These are phyloP conservation scores for Colletotrichum echinochloae DNA, from an alignment of 2,329 filamentous ascomycete genomes.

Conservation along the genomic window DNA sequence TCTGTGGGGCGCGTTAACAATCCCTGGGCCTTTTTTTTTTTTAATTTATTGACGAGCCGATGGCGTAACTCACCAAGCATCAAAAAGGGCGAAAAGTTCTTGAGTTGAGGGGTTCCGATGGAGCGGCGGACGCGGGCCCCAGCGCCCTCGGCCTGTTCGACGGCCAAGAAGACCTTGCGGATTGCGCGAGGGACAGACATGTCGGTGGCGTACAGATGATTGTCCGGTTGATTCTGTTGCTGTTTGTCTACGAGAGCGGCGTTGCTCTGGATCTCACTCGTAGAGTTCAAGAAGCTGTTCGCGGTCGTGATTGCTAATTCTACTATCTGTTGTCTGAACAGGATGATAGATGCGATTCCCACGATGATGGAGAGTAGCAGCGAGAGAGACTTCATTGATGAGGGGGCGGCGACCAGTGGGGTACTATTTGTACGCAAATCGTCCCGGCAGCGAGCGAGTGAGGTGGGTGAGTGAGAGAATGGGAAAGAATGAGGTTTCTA, in stretches of 20 bases:
- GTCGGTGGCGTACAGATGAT: constrained; percentile 54
- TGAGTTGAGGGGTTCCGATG: constrained; percentile 84
- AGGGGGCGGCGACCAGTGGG: background rate
- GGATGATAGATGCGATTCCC: constrained; percentile 46
- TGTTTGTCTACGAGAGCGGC: constrained; percentile 17
- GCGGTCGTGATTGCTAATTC: constrained; percentile 40
- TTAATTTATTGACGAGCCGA: constrained; percentile 90
- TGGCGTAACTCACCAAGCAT: constrained; percentile 94
- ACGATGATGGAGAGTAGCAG: constrained; percentile 48
- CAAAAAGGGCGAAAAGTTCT: constrained; percentile 91
- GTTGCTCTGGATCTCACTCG: background rate
- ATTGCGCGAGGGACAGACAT: constrained; percentile 82
- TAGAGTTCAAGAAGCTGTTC: constrained; percentile 39
- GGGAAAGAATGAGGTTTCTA: constrained; percentile 4
- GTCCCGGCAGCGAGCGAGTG: background rate
- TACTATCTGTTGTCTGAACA: constrained; percentile 45
- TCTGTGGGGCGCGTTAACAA: constrained; percentile 85
- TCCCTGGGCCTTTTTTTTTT: constrained; percentile 80
- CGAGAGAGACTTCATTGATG: constrained; percentile 48
- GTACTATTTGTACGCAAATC: constrained; percentile 21
- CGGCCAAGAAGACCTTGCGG: constrained; percentile 83
- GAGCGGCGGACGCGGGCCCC: constrained; percentile 89
- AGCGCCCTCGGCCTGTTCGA: constrained; percentile 88
- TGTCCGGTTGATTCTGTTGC: constrained; percentile 26
- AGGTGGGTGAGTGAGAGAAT: background rate